A percentile compares a stretch with the other conserved stretches of the same genome.
Conservation (phyloP, 805 yeast genomes). For the Torulaspora indica region DNA sequence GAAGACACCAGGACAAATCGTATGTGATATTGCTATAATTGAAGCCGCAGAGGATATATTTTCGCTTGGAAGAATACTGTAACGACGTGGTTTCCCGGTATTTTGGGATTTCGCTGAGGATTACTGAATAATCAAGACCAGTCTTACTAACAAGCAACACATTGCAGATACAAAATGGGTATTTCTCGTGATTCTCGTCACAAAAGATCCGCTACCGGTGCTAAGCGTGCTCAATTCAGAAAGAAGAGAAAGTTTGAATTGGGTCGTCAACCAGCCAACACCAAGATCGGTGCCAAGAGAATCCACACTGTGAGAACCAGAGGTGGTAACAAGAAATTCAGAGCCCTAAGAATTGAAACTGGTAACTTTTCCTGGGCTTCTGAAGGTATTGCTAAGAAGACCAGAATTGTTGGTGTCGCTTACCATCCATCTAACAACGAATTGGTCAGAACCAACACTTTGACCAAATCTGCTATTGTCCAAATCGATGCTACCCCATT, state of each 20-base stretch:
- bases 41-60: not conserved
- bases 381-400: constrained; percentile 97
- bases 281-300: constrained; percentile 98
- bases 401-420: constrained; percentile 96
- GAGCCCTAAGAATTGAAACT: constrained; percentile 98
- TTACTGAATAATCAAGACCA: not conserved
- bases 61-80: not conserved
- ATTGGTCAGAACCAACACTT: constrained; percentile 98
- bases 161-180: constrained; percentile 70
- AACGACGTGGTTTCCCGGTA: not conserved
- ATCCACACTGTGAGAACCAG: constrained; percentile 99
- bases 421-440: constrained; percentile 99
- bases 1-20: constrained; percentile 33
- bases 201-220: constrained; percentile 99
- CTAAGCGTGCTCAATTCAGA: constrained; percentile 99
- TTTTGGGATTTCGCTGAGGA: not conserved
- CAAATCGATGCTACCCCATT: constrained; percentile 99
- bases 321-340: constrained; percentile 99
- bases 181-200: constrained; percentile 99
- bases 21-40: constrained; percentile 20
- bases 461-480: constrained; percentile 97
- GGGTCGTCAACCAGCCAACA: constrained; percentile 99
- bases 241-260: constrained; percentile 99
- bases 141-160: constrained; percentile 18
- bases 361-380: constrained; percentile 99